These are phyloP conservation scores for Helenozyma rhizophorensis DNA, from an alignment of 805 yeast species.

Conservation along the genomic window DNA sequence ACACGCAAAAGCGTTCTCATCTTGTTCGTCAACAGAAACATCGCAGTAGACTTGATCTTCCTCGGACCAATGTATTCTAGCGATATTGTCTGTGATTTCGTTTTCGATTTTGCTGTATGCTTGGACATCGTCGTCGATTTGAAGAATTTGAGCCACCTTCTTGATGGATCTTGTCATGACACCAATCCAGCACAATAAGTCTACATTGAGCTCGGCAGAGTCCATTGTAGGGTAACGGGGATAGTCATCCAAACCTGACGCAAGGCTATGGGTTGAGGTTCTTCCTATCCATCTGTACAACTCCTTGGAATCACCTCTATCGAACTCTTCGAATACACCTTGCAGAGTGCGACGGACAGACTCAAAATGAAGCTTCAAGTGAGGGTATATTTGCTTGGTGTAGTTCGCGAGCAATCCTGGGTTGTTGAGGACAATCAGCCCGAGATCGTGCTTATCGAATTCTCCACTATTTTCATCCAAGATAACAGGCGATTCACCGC, in stretches of 20 bases:
- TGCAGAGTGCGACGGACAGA: constrained; percentile 81
- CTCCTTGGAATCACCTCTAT: constrained; percentile 49
- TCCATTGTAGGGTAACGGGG: constrained; percentile 83
- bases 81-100: constrained; percentile 60
- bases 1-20: constrained; percentile 65
- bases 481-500: constrained; percentile 3
- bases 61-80: constrained; percentile 76
- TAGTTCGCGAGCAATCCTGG: constrained; percentile 58
- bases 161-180: constrained; percentile 83
- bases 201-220: constrained; percentile 86
- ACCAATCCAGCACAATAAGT: constrained; percentile 88
- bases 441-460: constrained; percentile 26
- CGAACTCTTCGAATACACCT: constrained; percentile 72
- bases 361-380: constrained; percentile 68
- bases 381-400: constrained; percentile 68
- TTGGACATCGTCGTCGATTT: constrained; percentile 53
- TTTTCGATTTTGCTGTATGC: constrained; percentile 49
- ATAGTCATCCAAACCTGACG: constrained; percentile 94
- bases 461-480: constrained; percentile 12
- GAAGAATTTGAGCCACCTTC: constrained; percentile 62
- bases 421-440: constrained; percentile 50
- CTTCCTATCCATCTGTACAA: constrained; percentile 94
- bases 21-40: constrained; percentile 68
- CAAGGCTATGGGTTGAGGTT: constrained; percentile 76
- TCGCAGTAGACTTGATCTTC: constrained; percentile 73